Conservation (phyloP, 495 filamentous ascomycete genomes). For the Saxophila tyrrhenica region DNA sequence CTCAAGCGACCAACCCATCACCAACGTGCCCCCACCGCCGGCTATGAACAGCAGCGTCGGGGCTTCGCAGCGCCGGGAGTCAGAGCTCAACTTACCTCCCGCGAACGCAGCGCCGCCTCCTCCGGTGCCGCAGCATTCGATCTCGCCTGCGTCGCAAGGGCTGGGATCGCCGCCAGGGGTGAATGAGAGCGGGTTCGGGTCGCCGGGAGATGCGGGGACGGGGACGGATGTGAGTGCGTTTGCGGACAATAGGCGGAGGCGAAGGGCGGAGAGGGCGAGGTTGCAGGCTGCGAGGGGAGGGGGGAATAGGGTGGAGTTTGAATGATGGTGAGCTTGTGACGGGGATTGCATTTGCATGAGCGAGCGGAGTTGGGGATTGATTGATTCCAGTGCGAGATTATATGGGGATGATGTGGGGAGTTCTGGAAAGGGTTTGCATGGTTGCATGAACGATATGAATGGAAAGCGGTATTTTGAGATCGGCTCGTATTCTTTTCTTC, state of each 20-base stretch:
- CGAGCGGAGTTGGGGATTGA: neutral
- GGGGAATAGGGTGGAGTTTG: constrained; percentile 14
- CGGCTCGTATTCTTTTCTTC: too few relatives aligned
- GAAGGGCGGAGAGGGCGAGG: constrained; percentile 31
- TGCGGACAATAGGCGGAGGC: constrained; percentile 28
- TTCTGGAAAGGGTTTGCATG: too few relatives aligned
- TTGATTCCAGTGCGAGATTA: neutral
- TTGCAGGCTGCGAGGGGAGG: constrained; percentile 13
- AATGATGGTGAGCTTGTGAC: too few relatives aligned
- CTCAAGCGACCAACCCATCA: constrained; percentile 9
- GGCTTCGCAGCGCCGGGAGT: neutral
- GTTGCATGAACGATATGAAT: too few relatives aligned
- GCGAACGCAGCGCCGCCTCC: too few relatives aligned
- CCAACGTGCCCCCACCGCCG: constrained; percentile 13
- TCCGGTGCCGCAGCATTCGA: constrained; percentile 11
- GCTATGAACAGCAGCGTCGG: constrained; percentile 5
- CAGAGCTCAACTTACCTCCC: constrained; percentile 22
- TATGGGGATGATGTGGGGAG: too few relatives aligned
- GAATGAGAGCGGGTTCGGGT: constrained; percentile 17
- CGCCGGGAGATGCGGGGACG: constrained; percentile 19
- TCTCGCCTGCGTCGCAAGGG: neutral
- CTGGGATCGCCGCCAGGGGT: constrained; percentile 1
- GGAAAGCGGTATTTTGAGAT: too few relatives aligned
- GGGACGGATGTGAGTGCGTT: constrained; percentile 32
- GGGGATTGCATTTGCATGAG: neutral